These are phyloP conservation scores for Chalciporus chontae DNA, from an alignment of 768 basidiomycete species.

Conservation along the genomic window DNA sequence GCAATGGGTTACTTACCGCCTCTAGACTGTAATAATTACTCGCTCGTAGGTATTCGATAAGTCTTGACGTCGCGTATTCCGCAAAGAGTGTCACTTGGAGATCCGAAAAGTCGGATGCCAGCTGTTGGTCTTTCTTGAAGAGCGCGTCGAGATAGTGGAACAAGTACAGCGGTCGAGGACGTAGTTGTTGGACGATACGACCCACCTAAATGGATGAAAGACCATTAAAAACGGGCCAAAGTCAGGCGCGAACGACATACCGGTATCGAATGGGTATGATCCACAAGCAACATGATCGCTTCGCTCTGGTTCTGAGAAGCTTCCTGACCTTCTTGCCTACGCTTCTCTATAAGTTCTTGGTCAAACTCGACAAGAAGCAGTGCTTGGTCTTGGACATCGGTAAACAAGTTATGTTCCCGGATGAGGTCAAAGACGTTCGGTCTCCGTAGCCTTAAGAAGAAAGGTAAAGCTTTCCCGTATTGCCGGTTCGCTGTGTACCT, in stretches of 20 bases:
- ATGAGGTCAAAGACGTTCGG: constrained; percentile 95
- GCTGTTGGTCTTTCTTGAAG: constrained; percentile 79
- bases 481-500: constrained; percentile 88
- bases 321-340: constrained; percentile 39
- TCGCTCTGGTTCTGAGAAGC: constrained; percentile 52
- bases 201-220: constrained; percentile 53
- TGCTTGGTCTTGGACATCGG: constrained; percentile 92
- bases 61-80: constrained; percentile 69
- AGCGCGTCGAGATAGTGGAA: constrained; percentile 93
- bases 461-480: constrained; percentile 91
- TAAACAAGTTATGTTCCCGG: constrained; percentile 88
- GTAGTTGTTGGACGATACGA: constrained; percentile 85
- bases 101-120: constrained; percentile 81
- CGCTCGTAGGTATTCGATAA: constrained; percentile 89
- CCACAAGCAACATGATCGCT: constrained; percentile 83
- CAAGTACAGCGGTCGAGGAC: constrained; percentile 70
- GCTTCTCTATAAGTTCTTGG: constrained; percentile 72
- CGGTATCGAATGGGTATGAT: constrained; percentile 95
- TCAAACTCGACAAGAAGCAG: constrained; percentile 93
- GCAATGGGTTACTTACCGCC: constrained; percentile 41
- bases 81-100: constrained; percentile 90
- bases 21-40: constrained; percentile 92
- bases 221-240: neutral
- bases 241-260: constrained; percentile 41
- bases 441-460: constrained; percentile 78